A percentile compares a stretch with the other conserved stretches of the same genome.
Conservation (phyloP, 352 stramenopile species). For the Thraustotheca clavata region DNA sequence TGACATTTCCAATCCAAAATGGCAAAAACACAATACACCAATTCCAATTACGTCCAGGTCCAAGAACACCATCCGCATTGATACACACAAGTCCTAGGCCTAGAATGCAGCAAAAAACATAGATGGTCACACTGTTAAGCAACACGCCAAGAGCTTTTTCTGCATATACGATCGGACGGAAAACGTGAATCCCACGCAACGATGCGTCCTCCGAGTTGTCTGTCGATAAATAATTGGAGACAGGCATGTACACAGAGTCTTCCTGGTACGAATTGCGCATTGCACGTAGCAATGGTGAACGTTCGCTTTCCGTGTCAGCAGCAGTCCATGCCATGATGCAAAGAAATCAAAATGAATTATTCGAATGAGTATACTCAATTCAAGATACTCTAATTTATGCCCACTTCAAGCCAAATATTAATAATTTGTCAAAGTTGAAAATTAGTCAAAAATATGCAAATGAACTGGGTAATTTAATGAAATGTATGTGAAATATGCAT, state of each 20-base stretch:
- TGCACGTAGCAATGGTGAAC: constrained; percentile 55
- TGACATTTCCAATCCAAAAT: constrained; percentile 70
- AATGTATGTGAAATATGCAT: not conserved
- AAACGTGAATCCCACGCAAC: constrained; percentile 29
- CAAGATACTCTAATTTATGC: no score
- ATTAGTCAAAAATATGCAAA: not conserved
- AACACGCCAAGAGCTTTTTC: constrained; percentile 65
- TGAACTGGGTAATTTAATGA: not conserved
- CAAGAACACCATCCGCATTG: constrained; percentile 69
- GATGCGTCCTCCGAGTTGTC: constrained; percentile 17
- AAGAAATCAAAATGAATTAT: not conserved
- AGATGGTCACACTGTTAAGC: constrained; percentile 66
- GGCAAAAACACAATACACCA: constrained; percentile 77
- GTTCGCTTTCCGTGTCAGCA: constrained; percentile 33
- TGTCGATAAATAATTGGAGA: constrained; percentile 25
- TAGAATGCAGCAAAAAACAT: constrained; percentile 63
- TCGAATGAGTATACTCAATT: no score
- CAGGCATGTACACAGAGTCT: constrained; percentile 68
- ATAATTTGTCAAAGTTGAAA: not conserved
- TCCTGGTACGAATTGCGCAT: constrained; percentile 46
- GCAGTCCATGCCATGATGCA: not conserved
- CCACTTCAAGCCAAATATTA: constrained; percentile 9
- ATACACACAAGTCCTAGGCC: constrained; percentile 62
- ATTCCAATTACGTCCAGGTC: constrained; percentile 36
- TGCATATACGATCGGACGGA: constrained; percentile 68